Base-by-base conservation (phyloP, 352 stramenopile species). In the Phytophthora hybrid region DNA sequence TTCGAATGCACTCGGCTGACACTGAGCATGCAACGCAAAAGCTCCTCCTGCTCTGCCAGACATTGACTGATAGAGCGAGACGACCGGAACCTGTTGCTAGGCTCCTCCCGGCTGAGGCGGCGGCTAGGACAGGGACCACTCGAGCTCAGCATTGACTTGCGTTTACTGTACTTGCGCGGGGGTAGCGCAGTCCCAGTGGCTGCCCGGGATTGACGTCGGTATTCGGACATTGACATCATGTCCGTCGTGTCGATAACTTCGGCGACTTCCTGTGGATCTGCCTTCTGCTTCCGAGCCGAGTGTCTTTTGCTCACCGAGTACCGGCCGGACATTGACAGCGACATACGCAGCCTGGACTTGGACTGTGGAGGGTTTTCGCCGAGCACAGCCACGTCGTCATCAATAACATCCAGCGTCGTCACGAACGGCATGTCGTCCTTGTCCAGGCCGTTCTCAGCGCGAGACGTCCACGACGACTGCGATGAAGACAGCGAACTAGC, bases 201-300 rank as follows among this genome's bases (percentile, higher is more conserved):
- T 10, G 46, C 41, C 0, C 60, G 65, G 7, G 53, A 74, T 32
- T 69, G 70, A 53, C 55, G 67, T 46, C 57, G 59, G 9, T 74
- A 53, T 52, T 79, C 67, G 5, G 74, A 78, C 31, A 77, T 73
- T 39, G 77, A 67, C 32, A 77, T 66, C 82, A 87, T 87, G 21
- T 87, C 75, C 34, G 68, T 84, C 29, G 82, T 89, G 58, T 89
- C 82, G 21, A 87, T 85, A 18, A 85, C 80, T 54, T 89, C 82
- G 3, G 76, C 70, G 32, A 87, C 62, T 21, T 82, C 78, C 16
- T 74, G 57, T 44, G 68, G 73, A 13, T 69, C 62, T 1, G 26
- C 8, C 46, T 63, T 26, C 26, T 63, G 69, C 44, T 73, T 74
- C 3, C 56, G 55, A n/a, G 39, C 46, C 55, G 62, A 69, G 16